Conservation (phyloP, 768 basidiomycete species). For the Sistotremastrum niveocremeum region DNA sequence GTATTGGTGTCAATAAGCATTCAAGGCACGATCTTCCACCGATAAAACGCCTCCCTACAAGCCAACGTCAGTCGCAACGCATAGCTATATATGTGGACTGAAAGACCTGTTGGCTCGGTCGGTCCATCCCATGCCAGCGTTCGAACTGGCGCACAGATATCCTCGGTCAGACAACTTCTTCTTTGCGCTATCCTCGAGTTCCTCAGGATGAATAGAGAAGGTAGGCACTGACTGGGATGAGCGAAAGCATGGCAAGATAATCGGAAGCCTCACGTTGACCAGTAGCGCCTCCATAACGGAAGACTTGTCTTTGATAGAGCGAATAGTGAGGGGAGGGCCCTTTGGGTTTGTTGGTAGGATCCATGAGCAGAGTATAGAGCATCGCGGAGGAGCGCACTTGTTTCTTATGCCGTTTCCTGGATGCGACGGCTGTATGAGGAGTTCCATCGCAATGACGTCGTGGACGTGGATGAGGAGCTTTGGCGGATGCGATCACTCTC, state of each 20-base stretch:
- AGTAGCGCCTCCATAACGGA: conserved; percentile 25
- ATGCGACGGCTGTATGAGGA: too few species aligned
- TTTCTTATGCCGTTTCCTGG: too few species aligned
- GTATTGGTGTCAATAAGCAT: conserved; percentile 39
- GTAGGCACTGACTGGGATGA: conserved; percentile 18
- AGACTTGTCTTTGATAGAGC: conserved; percentile 36
- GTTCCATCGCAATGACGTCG: too few species aligned
- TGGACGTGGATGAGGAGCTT: too few species aligned
- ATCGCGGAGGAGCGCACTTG: too few species aligned
- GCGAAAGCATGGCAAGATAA: neutral
- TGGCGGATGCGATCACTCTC: too few species aligned
- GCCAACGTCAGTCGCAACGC: neutral
- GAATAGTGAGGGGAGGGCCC: conserved; percentile 37
- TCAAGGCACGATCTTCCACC: conserved; percentile 42
- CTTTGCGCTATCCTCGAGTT: conserved; percentile 27
- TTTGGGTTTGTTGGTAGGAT: conserved; percentile 32
- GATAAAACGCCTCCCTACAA: conserved; percentile 33
- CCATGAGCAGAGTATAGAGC: conserved; percentile 17
- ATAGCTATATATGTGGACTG: neutral
- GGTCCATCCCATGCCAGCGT: conserved; percentile 39
- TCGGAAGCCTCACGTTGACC: conserved; percentile 19
- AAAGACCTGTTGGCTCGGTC: conserved; percentile 32
- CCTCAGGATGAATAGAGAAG: conserved; percentile 30
- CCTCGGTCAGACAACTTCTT: conserved; percentile 30
- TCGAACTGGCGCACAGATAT: conserved; percentile 39